Conservation (phyloP, 1,139 yeast species). For the Blastobotrys petasosporus region DNA sequence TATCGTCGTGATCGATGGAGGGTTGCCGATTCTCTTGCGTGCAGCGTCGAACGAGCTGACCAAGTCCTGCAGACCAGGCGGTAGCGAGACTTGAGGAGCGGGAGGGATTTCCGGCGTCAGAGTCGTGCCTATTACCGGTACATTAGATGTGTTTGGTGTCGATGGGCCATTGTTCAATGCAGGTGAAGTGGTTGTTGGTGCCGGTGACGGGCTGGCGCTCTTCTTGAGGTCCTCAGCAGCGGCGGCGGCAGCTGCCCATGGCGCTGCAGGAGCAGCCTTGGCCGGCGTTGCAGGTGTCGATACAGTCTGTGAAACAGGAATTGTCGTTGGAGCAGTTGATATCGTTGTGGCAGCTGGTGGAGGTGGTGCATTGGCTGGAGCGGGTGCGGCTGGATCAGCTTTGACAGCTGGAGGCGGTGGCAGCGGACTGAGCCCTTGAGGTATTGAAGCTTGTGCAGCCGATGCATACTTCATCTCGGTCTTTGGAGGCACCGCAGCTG, state of each 20-base stretch:
- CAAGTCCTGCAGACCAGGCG: constrained; percentile 46
- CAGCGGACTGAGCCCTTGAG: constrained; percentile 21
- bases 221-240: constrained; percentile 4
- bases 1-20: constrained; percentile 54
- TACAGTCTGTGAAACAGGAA: too few relatives aligned
- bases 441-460: constrained; percentile 44
- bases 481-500: constrained; percentile 64
- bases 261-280: constrained; percentile 15
- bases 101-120: constrained; percentile 13
- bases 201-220: constrained; percentile 5
- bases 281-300: too few relatives aligned
- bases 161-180: neutral
- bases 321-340: constrained; percentile 6
- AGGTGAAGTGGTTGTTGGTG: constrained; percentile 9
- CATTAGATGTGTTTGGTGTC: neutral
- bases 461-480: constrained; percentile 65
- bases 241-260: constrained; percentile 20
- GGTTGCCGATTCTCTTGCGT: constrained; percentile 41
- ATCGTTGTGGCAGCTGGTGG: constrained; percentile 14
- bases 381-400: constrained; percentile 13
- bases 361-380: constrained; percentile 11
- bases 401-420: constrained; percentile 15
- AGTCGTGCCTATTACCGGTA: constrained; percentile 2
- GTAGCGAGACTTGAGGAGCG: constrained; percentile 28
- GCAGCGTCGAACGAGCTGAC: constrained; percentile 43